These are phyloP conservation scores for California macrophylla DNA, from an alignment of 441 rosid genomes.

Conservation along the genomic window DNA sequence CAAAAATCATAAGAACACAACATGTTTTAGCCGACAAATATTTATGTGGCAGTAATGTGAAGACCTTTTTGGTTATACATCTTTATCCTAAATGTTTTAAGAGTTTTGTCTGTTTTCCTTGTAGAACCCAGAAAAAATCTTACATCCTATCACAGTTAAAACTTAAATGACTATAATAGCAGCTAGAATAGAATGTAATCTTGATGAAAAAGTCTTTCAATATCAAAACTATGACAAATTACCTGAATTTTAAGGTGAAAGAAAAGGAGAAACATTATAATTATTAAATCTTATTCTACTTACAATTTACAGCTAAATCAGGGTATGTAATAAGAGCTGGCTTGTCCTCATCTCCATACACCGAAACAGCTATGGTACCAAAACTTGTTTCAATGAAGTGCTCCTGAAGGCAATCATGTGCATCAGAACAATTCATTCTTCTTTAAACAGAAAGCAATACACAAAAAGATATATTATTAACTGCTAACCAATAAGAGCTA, in stretches of 20 bases:
- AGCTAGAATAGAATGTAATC: not conserved
- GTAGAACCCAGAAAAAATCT: not conserved
- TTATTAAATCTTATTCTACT: conserved; percentile 2
- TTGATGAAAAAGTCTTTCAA: not conserved
- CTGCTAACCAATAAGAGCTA: not conserved
- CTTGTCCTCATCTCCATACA: conserved; percentile 26
- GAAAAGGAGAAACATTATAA: not conserved
- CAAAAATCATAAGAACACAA: conserved; percentile 40
- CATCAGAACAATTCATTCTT: not conserved
- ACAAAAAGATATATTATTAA: not conserved
- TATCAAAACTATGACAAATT: not conserved
- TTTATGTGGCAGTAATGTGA: not conserved
- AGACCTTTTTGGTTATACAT: not conserved
- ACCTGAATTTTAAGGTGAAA: not conserved
- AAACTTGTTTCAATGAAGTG: conserved; percentile 19
- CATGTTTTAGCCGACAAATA: conserved; percentile 21
- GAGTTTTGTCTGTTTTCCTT: not conserved
- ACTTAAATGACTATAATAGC: conserved; percentile 10
- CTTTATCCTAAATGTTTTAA: not conserved
- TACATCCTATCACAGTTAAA: conserved; percentile 6
- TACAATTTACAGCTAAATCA: conserved; percentile 25
- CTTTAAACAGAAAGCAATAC: not conserved
- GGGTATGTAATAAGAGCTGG: conserved; percentile 26
- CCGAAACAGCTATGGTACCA: conserved; percentile 19
- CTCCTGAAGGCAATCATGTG: conserved; percentile 15